A percentile compares a stretch with the other conserved stretches of the same genome.
These are phyloP conservation scores for Spinacia oleracea DNA, from an alignment of 179 eudicot species.

Conservation along the genomic window DNA sequence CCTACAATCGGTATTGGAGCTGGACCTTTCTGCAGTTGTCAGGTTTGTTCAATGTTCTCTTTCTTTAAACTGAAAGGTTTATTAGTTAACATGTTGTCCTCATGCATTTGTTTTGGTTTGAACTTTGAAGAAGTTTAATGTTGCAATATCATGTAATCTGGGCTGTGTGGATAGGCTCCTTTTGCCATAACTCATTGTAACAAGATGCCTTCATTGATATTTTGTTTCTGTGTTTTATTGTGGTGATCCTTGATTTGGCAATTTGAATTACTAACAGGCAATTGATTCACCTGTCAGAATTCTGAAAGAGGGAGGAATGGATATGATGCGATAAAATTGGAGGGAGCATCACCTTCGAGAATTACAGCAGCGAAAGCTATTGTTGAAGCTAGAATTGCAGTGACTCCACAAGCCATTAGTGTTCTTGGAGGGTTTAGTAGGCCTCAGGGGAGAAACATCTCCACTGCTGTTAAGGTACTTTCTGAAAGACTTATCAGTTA, in stretches of 20 bases:
- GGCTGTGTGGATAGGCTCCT: too few relatives aligned
- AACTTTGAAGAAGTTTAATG: too few relatives aligned
- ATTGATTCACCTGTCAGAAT: conserved; percentile 88
- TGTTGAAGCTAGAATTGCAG: conserved; percentile 96
- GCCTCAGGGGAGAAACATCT: conserved; percentile 86
- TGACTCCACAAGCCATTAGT: conserved; percentile 95
- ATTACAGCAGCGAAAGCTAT: conserved; percentile 87
- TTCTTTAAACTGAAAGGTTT: not conserved
- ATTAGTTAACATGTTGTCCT: not conserved
- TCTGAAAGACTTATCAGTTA: conserved; percentile 5
- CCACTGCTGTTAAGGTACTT: conserved; percentile 83
- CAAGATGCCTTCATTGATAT: not conserved
- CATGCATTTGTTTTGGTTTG: too few relatives aligned
- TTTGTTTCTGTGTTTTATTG: conserved; percentile 1
- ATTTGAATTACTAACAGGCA: conserved; percentile 71
- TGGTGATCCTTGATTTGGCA: conserved; percentile 43
- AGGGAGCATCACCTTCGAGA: conserved; percentile 91
- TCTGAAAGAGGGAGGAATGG: conserved; percentile 97
- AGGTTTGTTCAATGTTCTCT: conserved; percentile 40
- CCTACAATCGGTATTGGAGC: conserved; percentile 98
- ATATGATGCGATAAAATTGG: conserved; percentile 93
- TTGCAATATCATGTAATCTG: too few relatives aligned
- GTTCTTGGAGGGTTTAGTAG: conserved; percentile 98
- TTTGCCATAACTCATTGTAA: too few relatives aligned
- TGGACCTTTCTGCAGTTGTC: conserved; percentile 95